Evolutionary conservation across 768 basidiomycete genomes (phyloP).

Genomic region (Lepiota venenata): DNA sequence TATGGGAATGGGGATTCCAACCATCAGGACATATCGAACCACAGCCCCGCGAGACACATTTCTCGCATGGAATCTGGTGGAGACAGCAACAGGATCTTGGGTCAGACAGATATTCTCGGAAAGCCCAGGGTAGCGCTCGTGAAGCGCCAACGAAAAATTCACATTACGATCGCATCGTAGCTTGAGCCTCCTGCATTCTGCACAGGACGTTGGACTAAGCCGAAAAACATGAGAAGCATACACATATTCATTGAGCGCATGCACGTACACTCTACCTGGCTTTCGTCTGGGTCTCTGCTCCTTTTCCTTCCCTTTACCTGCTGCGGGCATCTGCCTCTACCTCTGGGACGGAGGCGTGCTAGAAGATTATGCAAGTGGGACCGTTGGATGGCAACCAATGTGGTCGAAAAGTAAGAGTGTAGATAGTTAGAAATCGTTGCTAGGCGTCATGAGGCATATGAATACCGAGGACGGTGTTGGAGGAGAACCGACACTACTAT

Average conservation of each 20-base stretch:
- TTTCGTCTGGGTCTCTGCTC: conserved; percentile 25
- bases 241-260: neutral
- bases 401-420: neutral
- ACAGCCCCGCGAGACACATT: conserved; percentile 73
- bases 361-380: neutral
- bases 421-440: neutral
- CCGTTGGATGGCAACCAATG: conserved; percentile 1
- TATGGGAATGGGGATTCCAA: conserved; percentile 21
- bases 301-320: conserved; percentile 20
- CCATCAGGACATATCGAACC: conserved; percentile 77
- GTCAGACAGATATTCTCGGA: conserved; percentile 12
- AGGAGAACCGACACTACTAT: conserved; percentile 15
- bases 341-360: conserved; percentile 2
- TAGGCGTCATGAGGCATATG: conserved; percentile 7
- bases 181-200: conserved; percentile 57
- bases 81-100: conserved; percentile 1
- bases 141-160: conserved; percentile 15
- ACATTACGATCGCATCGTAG: conserved; percentile 66
- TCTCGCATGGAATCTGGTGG: conserved; percentile 70
- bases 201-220: conserved; percentile 48
- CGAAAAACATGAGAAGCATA: conserved; percentile 27
- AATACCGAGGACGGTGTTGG: conserved; percentile 10
- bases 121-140: conserved; percentile 13
- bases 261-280: conserved; percentile 28
- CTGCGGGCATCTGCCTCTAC: conserved; percentile 16